phyloP scores from a whole-genome alignment of 1,284 basidiomycete genomes.

The Cutaneotrichosporon cavernicola region DNA sequence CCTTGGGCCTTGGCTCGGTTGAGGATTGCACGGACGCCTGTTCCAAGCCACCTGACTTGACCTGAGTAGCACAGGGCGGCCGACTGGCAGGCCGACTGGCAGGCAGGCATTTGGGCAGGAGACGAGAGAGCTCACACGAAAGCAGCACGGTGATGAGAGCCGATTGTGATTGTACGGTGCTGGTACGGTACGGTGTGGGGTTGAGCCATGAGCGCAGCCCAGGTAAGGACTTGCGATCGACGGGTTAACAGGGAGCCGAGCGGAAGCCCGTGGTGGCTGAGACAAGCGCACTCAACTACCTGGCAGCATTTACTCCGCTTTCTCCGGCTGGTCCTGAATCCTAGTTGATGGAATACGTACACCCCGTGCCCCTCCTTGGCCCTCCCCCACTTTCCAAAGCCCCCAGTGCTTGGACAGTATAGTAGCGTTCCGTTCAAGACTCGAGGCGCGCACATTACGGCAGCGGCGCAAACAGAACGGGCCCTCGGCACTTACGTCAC shows the following conservation, averaged over 20 bases:
- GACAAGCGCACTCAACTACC: slow-evolving; percentile 17
- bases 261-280: slow-evolving; percentile 26
- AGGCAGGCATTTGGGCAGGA: background rate
- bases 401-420: background rate
- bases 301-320: slow-evolving; percentile 3
- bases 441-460: slow-evolving; percentile 14
- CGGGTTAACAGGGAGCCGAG: slow-evolving; percentile 21
- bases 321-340: background rate
- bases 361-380: background rate
- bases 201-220: background rate
- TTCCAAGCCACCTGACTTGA: too few species aligned
- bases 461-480: slow-evolving; percentile 13
- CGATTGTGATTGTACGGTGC: too few species aligned
- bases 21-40: background rate
- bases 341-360: slow-evolving; percentile 7
- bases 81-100: too few species aligned
- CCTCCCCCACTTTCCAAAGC: background rate
- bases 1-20: background rate
- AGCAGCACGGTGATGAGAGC: too few species aligned
- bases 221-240: slow-evolving; percentile 14
- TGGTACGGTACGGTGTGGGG: background rate
- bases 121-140: background rate
- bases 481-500: slow-evolving; percentile 23
- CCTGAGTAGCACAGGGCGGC: too few species aligned
- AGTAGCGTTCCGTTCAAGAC: background rate